Conservation (phyloP, 129 eudicot species). For the Chrysanthemum makinoi region DNA sequence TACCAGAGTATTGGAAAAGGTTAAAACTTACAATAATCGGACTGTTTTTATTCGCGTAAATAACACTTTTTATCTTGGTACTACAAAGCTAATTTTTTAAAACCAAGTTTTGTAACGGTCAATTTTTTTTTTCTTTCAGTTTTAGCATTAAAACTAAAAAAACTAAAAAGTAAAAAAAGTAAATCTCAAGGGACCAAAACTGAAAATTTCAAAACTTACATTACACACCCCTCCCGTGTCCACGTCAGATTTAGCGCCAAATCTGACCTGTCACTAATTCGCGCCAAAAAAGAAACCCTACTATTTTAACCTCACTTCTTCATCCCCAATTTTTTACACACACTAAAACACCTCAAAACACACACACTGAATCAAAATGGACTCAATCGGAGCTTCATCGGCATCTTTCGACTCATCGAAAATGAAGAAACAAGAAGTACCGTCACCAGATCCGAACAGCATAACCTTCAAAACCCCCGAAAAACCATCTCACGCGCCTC, state of each 20-base stretch:
- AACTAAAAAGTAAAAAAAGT: not conserved
- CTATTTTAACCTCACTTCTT: not conserved
- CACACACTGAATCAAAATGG: not conserved
- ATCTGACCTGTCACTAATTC: constrained; percentile 49
- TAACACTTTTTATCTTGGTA: too few species aligned
- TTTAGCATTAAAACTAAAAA: not conserved
- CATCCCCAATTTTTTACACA: constrained; percentile 1
- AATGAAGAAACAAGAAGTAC: constrained; percentile 36
- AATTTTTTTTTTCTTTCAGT: too few species aligned
- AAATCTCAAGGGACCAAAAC: constrained; percentile 13
- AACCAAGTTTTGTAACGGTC: not conserved
- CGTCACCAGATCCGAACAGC: constrained; percentile 29
- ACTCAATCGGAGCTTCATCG: constrained; percentile 24
- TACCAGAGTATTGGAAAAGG: not conserved
- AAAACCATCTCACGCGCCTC: constrained; percentile 44
- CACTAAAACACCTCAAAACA: constrained; percentile 1
- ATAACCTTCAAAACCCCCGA: constrained; percentile 67
- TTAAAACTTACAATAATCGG: not conserved
- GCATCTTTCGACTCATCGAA: constrained; percentile 42
- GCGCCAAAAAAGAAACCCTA: constrained; percentile 55
- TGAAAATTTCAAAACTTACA: constrained; percentile 10
- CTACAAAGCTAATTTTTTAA: too few species aligned
- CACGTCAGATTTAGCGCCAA: constrained; percentile 58
- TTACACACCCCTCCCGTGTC: constrained; percentile 20
- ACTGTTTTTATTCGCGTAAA: too few species aligned